phyloP scores from a whole-genome alignment of 78 protist species.

The Dictyostelium capitatum region DNA sequence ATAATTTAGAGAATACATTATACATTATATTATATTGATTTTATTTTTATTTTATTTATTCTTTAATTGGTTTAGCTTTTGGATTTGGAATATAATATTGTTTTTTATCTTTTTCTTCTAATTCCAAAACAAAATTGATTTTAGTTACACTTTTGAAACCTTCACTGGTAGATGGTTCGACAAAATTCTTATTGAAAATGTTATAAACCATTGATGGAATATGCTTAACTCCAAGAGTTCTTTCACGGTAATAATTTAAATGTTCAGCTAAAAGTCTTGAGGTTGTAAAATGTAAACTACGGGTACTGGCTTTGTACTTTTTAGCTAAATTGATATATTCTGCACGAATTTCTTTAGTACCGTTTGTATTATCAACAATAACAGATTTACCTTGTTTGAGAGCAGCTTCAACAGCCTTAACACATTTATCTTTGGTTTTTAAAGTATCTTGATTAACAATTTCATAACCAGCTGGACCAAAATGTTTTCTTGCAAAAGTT shows the following conservation, averaged over 20 bases:
- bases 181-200: background rate
- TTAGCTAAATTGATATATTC: conserved; percentile 49
- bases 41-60: too few relatives aligned
- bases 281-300: conserved; percentile 77
- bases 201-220: conserved; percentile 20
- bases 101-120: background rate
- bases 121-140: background rate
- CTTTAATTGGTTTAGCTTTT: background rate
- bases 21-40: too few relatives aligned
- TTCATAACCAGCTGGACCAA: conserved; percentile 71
- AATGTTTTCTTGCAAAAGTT: conserved; percentile 72
- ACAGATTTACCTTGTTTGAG: conserved; percentile 56
- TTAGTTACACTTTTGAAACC: background rate
- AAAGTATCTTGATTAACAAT: conserved; percentile 86
- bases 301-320: background rate
- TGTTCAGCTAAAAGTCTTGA: conserved; percentile 73
- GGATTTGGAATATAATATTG: conserved; percentile 27
- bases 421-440: conserved; percentile 44
- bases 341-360: background rate
- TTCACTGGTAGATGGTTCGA: background rate
- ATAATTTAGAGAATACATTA: too few relatives aligned
- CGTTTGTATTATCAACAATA: conserved; percentile 90
- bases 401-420: conserved; percentile 50
- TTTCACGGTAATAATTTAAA: conserved; percentile 79
- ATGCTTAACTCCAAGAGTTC: conserved; percentile 22